phyloP scores from a whole-genome alignment of 192 early-diverging fungal genomes.

The Umbelopsis isabellina region DNA sequence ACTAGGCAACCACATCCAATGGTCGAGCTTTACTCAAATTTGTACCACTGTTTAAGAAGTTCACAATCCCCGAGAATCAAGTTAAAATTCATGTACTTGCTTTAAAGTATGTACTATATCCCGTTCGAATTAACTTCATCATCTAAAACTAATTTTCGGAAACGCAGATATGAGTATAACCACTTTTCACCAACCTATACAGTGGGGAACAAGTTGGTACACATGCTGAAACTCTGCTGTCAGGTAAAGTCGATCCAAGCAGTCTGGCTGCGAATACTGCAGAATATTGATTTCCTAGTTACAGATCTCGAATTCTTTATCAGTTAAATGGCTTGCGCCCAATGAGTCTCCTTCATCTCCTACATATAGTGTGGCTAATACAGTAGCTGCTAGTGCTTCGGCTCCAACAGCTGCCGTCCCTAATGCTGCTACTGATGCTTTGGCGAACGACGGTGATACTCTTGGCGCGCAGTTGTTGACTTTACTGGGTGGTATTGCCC shows the following conservation, averaged over 20 bases:
- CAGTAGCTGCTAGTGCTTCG: constrained; percentile 30
- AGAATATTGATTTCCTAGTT: constrained; percentile 33
- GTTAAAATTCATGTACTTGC: constrained; percentile 61
- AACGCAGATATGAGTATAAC: constrained; percentile 62
- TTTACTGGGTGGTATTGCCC: constrained; percentile 61
- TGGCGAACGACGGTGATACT: constrained; percentile 45
- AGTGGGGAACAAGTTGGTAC: constrained; percentile 52
- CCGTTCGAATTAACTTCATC: too few relatives aligned
- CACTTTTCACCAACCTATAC: constrained; percentile 70
- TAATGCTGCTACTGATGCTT: constrained; percentile 28
- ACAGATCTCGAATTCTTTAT: constrained; percentile 53
- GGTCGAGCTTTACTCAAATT: constrained; percentile 84
- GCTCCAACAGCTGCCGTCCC: constrained; percentile 25
- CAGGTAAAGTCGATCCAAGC: constrained; percentile 45
- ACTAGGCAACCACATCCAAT: constrained; percentile 80
- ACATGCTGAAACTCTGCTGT: constrained; percentile 59
- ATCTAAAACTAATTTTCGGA: constrained; percentile 4
- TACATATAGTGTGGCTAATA: constrained; percentile 26
- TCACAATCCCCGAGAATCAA: constrained; percentile 59
- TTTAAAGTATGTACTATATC: constrained; percentile 51
- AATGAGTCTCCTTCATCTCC: constrained; percentile 53
- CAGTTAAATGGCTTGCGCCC: constrained; percentile 49
- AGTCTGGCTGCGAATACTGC: not conserved
- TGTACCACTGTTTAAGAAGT: constrained; percentile 68
- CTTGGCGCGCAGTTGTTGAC: constrained; percentile 61